phyloP scores from a whole-genome alignment of 352 stramenopile genomes.

The Phytopythium cucurbitacearum region DNA sequence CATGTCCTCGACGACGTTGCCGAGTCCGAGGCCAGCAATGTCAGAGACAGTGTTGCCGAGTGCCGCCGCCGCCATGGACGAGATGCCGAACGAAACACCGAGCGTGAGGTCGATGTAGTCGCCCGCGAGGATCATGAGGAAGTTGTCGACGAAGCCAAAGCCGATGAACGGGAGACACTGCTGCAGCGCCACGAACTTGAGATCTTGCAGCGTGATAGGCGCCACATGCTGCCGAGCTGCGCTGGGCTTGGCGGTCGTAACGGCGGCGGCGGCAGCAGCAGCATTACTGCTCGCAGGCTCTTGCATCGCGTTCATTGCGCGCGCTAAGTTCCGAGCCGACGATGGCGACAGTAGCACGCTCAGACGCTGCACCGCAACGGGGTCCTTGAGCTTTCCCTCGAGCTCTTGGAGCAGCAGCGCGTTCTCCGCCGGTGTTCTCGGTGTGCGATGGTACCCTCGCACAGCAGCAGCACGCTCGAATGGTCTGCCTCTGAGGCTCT shows the following conservation, averaged over 20 bases:
- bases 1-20: conserved; percentile 81
- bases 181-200: conserved; percentile 65
- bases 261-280: conserved; percentile 1
- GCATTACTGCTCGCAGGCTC: neutral
- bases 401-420: conserved; percentile 36
- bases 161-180: conserved; percentile 92
- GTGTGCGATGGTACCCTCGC: conserved; percentile 16
- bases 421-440: conserved; percentile 24
- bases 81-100: conserved; percentile 80
- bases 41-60: conserved; percentile 86
- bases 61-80: conserved; percentile 80
- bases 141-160: conserved; percentile 98
- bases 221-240: neutral
- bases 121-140: conserved; percentile 91
- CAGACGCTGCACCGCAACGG: conserved; percentile 24
- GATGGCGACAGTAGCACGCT: conserved; percentile 39
- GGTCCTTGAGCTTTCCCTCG: conserved; percentile 28
- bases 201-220: conserved; percentile 36
- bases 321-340: conserved; percentile 45
- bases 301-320: conserved; percentile 26
- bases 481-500: too few relatives aligned
- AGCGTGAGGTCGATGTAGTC: conserved; percentile 86
- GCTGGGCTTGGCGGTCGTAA: neutral
- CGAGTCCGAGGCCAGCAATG: conserved; percentile 56
- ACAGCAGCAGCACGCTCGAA: too few relatives aligned